These are phyloP conservation scores for Castanea mollissima DNA, from an alignment of 306 rosid species.

Conservation along the genomic window DNA sequence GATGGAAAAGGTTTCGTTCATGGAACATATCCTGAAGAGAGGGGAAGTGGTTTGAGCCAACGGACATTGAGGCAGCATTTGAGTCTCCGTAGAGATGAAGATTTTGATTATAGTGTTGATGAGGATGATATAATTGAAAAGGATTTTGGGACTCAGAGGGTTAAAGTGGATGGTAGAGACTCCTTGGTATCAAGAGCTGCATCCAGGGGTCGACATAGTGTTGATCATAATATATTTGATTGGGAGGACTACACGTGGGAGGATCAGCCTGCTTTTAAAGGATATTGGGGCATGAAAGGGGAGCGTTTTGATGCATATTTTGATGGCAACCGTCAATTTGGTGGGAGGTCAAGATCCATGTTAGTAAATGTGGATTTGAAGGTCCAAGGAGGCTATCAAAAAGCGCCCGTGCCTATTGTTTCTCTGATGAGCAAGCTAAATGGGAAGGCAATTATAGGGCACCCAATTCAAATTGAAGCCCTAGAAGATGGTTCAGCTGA, in stretches of 20 bases:
- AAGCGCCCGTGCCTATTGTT: slow-evolving; percentile 85
- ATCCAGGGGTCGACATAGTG: slow-evolving; percentile 41
- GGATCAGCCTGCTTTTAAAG: slow-evolving; percentile 56
- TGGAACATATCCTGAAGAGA: slow-evolving; percentile 60
- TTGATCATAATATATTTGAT: slow-evolving; percentile 40
- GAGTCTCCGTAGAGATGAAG: slow-evolving; percentile 29
- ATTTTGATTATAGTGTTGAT: slow-evolving; percentile 40
- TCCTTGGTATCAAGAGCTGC: slow-evolving; percentile 43
- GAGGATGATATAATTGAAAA: slow-evolving; percentile 32
- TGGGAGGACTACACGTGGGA: slow-evolving; percentile 77
- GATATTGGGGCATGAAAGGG: slow-evolving; percentile 62
- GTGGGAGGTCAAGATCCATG: slow-evolving; percentile 56
- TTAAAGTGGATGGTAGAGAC: slow-evolving; percentile 58
- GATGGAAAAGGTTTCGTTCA: slow-evolving; percentile 40
- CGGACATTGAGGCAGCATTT: slow-evolving; percentile 24
- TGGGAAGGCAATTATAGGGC: slow-evolving; percentile 89
- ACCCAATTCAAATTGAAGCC: slow-evolving; percentile 78
- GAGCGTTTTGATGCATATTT: slow-evolving; percentile 37
- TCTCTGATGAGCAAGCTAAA: slow-evolving; percentile 86
- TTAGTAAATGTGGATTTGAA: slow-evolving; percentile 79
- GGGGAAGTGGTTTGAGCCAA: slow-evolving; percentile 36
- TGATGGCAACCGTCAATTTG: slow-evolving; percentile 40
- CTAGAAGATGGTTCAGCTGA: slow-evolving; percentile 78
- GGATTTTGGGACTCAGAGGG: slow-evolving; percentile 31
- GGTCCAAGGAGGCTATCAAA: slow-evolving; percentile 84